Evolutionary conservation across 2,329 filamentous ascomycete genomes (phyloP).

Genomic region (Harringtonia lauricola): DNA sequence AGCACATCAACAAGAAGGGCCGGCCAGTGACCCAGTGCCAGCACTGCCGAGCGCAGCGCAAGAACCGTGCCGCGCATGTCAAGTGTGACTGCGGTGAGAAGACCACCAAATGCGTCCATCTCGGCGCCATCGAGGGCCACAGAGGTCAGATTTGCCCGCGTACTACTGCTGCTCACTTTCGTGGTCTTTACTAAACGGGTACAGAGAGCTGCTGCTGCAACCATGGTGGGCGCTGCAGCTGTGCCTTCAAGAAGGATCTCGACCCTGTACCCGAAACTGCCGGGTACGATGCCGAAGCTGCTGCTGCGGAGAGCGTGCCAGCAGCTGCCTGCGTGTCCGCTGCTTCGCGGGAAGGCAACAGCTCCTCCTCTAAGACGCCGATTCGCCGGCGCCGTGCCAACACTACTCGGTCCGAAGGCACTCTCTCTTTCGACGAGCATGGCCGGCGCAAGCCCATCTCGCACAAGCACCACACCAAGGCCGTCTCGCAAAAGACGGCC

Average conservation of each 20-base stretch:
- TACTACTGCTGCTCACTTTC: background rate
- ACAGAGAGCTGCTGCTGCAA: slow-evolving; percentile 60
- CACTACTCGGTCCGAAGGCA: slow-evolving; percentile 49
- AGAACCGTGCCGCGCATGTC: slow-evolving; percentile 86
- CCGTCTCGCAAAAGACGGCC: slow-evolving; percentile 47
- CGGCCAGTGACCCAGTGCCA: slow-evolving; percentile 95
- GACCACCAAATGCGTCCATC: slow-evolving; percentile 57
- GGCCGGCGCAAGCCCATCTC: slow-evolving; percentile 51
- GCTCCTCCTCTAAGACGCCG: slow-evolving; percentile 26
- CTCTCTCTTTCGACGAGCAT: slow-evolving; percentile 50
- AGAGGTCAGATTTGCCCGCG: slow-evolving; percentile 37
- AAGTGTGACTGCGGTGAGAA: slow-evolving; percentile 98
- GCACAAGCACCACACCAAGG: slow-evolving; percentile 49
- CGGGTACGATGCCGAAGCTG: slow-evolving; percentile 34
- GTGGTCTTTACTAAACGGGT: slow-evolving; percentile 3
- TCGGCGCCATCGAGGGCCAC: slow-evolving; percentile 46
- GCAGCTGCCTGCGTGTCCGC: background rate
- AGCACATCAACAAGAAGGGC: slow-evolving; percentile 95
- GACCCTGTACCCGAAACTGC: slow-evolving; percentile 48
- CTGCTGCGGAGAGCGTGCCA: background rate
- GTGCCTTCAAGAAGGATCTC: slow-evolving; percentile 53
- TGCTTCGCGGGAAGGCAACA: slow-evolving; percentile 2
- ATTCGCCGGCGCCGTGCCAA: slow-evolving; percentile 31
- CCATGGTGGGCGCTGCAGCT: slow-evolving; percentile 56
- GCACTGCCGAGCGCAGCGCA: slow-evolving; percentile 92